Base-by-base conservation (phyloP, 148 eudicot genomes). In the Hydrangea macrophylla region DNA sequence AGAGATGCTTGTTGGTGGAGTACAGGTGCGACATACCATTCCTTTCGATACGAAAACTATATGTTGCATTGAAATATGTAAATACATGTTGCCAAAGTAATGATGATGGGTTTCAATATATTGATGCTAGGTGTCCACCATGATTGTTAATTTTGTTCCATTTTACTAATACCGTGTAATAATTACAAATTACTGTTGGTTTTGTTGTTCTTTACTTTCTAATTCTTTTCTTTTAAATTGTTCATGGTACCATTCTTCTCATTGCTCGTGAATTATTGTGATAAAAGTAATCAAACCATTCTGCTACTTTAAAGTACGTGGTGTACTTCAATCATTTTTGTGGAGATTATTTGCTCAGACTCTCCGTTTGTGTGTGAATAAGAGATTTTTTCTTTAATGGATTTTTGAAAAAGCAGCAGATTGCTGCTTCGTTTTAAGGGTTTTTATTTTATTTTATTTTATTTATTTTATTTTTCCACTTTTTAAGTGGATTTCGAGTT, bases 1-100 rank as follows among this genome's bases (percentile, higher is more conserved):
- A 69, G 98, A 93, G 76, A 93, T 93, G 96, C 98, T 93, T 70
- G 92, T 93, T 68, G 98, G 98, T 64, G 98, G 95, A 83, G 78
- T 93, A 79, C 98, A 93, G 87, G 98, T 93, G 56, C 73, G 65
- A 45, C 20, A 22, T 39, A 56, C 48, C 0, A 33, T 32, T 28
- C 24, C 50, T 28, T 13, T 15, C 48, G 33, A 23, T 58, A 33
- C 30, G 32, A 8, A 65, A 1, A 7, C 28, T 6, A 15, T 9
- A 22, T 25, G 39, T 18, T 42, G 48, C 48, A 42, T 15, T 11
- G 48, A 3, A n/a, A n/a, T n/a, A n/a, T n/a, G n/a, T n/a, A n/a
- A n/a, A n/a, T n/a, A n/a, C n/a, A n/a, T n/a, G n/a, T n/a, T n/a
- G n/a, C n/a, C n/a, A n/a, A n/a, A n/a, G n/a, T n/a, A n/a, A n/a